These are phyloP conservation scores for Castanospermum australe DNA, from an alignment of 306 rosid species.

Conservation along the genomic window DNA sequence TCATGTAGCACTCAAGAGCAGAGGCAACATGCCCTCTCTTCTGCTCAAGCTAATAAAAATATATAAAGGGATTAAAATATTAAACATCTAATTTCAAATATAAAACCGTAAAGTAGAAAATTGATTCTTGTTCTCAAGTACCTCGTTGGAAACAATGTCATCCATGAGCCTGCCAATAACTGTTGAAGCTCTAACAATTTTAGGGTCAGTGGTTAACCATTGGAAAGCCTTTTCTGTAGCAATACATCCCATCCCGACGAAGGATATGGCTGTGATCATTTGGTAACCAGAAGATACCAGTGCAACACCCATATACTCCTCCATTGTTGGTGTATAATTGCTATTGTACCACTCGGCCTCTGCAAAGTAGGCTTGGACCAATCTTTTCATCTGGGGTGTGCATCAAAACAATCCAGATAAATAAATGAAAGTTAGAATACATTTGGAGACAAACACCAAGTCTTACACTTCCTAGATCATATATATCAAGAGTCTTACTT, in stretches of 20 bases:
- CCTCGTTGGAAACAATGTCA: slow-evolving; percentile 37
- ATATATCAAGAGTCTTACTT: background rate
- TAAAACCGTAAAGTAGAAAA: background rate
- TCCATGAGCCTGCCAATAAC: slow-evolving; percentile 37
- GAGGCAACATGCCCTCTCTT: slow-evolving; percentile 1
- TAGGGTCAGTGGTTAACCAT: slow-evolving; percentile 27
- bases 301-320: slow-evolving; percentile 26
- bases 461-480: background rate
- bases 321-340: slow-evolving; percentile 20
- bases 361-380: background rate
- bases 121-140: background rate
- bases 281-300: background rate
- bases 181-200: slow-evolving; percentile 15
- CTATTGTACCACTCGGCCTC: slow-evolving; percentile 34
- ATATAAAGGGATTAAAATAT: background rate
- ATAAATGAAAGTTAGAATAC: background rate
- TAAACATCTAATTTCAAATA: too few relatives aligned
- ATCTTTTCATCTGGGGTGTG: background rate
- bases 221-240: slow-evolving; percentile 25
- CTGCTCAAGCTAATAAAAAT: background rate
- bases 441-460: background rate
- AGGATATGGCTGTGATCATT: background rate
- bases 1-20: slow-evolving; percentile 22
- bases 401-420: background rate
- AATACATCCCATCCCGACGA: background rate